Evolutionary conservation across 768 basidiomycete genomes (phyloP).

Genomic region (Podaxis sp.): DNA sequence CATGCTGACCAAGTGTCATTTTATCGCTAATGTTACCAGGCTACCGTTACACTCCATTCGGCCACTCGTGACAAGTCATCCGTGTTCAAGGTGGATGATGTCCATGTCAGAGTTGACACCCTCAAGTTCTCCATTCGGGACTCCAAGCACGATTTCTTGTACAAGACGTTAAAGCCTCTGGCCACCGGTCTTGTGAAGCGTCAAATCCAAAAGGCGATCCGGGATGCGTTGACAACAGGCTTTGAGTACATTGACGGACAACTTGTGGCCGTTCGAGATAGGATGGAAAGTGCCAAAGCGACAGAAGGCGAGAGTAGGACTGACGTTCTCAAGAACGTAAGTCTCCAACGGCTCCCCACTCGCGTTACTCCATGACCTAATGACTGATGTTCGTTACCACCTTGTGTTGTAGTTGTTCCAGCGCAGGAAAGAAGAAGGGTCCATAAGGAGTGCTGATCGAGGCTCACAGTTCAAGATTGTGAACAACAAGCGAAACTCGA

Average conservation of each 20-base stretch:
- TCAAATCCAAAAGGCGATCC: slow-evolving; percentile 51
- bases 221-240: slow-evolving; percentile 72
- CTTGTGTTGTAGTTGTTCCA: slow-evolving; percentile 47
- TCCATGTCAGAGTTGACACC: slow-evolving; percentile 79
- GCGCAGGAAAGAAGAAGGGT: slow-evolving; percentile 46
- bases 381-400: slow-evolving; percentile 7
- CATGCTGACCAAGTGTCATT: not conserved
- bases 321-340: slow-evolving; percentile 60
- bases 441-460: slow-evolving; percentile 23
- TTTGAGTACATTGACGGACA: slow-evolving; percentile 89
- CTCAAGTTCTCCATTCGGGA: slow-evolving; percentile 92
- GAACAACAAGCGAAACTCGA: slow-evolving; percentile 62
- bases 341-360: slow-evolving; percentile 19
- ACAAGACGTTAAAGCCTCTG: slow-evolving; percentile 79
- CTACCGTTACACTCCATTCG: slow-evolving; percentile 58
- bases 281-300: slow-evolving; percentile 59
- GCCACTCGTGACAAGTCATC: slow-evolving; percentile 63
- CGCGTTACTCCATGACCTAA: not conserved
- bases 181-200: slow-evolving; percentile 83
- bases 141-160: slow-evolving; percentile 84
- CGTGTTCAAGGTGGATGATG: slow-evolving; percentile 70
- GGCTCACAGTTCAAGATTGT: slow-evolving; percentile 80
- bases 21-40: slow-evolving; percentile 26
- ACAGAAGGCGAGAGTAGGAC: slow-evolving; percentile 32
- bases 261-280: slow-evolving; percentile 82